Percentiles rank a stretch among this genome's conserved stretches.
phyloP scores from a whole-genome alignment of 192 early-diverging fungal genomes.

The Podila clonocystis region DNA sequence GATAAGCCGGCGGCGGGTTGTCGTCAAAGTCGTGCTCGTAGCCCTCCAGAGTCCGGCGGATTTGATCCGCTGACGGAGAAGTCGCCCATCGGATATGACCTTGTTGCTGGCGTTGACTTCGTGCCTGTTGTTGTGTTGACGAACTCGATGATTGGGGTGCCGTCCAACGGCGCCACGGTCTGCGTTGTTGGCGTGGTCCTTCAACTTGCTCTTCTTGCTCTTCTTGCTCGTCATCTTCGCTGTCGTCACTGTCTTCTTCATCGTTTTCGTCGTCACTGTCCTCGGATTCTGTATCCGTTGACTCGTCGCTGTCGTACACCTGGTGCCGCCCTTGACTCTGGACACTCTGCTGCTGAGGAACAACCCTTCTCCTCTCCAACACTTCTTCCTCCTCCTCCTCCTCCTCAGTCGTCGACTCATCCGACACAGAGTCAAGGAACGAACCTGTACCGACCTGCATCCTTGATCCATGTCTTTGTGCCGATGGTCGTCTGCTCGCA shows the following conservation, averaged over 20 bases:
- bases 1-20: conserved; percentile 39
- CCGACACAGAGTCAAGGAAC: conserved; percentile 2
- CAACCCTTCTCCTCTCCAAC: not conserved
- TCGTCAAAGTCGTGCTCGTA: conserved; percentile 31
- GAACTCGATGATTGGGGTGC: not conserved
- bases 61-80: too few relatives aligned
- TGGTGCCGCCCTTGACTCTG: not conserved
- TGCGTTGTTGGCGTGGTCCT: not conserved
- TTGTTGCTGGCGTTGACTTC: not conserved
- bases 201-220: conserved; percentile 8
- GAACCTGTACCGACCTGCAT: not conserved
- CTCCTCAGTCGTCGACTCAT: not conserved
- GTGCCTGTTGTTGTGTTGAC: conserved; percentile 1
- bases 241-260: not conserved
- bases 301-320: conserved; percentile 12
- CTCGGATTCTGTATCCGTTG: not conserved
- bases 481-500: not conserved
- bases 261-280: not conserved
- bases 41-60: conserved; percentile 17
- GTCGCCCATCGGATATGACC: not conserved
- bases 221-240: conserved; percentile 4
- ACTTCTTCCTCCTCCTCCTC: not conserved
- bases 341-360: not conserved
- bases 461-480: not conserved
- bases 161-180: not conserved